Percentiles rank a stretch among this genome's conserved stretches.
Evolutionary conservation across 2,329 filamentous ascomycete species (phyloP).

Genomic region (Nannizziopsis barbatae): DNA sequence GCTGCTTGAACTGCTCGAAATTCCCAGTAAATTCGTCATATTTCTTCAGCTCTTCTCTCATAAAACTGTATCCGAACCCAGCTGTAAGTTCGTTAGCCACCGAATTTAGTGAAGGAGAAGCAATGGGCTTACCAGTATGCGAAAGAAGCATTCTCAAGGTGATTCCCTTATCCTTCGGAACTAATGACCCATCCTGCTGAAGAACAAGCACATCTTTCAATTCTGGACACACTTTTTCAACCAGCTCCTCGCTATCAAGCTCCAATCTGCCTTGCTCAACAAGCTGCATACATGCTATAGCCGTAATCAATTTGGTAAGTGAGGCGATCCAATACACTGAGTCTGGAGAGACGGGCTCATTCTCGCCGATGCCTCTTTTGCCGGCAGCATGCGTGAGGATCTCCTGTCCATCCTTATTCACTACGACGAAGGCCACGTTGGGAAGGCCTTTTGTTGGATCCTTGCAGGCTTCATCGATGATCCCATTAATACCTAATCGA

Average conservation of each 20-base stretch:
- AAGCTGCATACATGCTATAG: slow-evolving; percentile 39
- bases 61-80: slow-evolving; percentile 49
- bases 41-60: slow-evolving; percentile 39
- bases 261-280: slow-evolving; percentile 34
- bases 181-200: slow-evolving; percentile 25
- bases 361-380: slow-evolving; percentile 32
- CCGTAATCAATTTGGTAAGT: slow-evolving; percentile 39
- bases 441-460: slow-evolving; percentile 35
- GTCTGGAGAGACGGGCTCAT: slow-evolving; percentile 48
- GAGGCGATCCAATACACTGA: slow-evolving; percentile 50
- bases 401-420: slow-evolving; percentile 40
- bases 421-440: slow-evolving; percentile 37
- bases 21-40: slow-evolving; percentile 45
- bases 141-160: slow-evolving; percentile 49
- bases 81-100: slow-evolving; percentile 25
- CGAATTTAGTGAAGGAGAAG: not conserved
- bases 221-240: slow-evolving; percentile 36
- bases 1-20: slow-evolving; percentile 45
- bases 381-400: slow-evolving; percentile 42
- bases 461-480: slow-evolving; percentile 17
- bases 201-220: slow-evolving; percentile 35
- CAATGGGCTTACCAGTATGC: slow-evolving; percentile 31
- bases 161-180: slow-evolving; percentile 40
- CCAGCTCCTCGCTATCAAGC: slow-evolving; percentile 33
- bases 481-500: slow-evolving; percentile 7